A percentile compares a stretch with the other conserved stretches of the same genome.
Evolutionary conservation across 805 yeast species (phyloP).

Genomic region (Candida ipomoeae): DNA sequence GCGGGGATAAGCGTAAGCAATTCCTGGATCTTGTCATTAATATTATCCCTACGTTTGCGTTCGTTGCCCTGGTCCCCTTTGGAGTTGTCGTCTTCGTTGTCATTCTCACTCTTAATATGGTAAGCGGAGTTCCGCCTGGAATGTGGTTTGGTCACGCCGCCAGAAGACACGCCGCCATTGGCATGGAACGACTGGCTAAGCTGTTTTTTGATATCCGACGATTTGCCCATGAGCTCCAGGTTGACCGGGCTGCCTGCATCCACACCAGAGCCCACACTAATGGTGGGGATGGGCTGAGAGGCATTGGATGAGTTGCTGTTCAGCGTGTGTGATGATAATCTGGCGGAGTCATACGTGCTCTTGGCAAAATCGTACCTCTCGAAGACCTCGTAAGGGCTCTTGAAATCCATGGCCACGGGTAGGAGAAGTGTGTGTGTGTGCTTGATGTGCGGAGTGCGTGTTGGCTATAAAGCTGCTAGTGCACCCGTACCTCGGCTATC

Average conservation of each 20-base stretch:
- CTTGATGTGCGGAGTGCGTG: neutral
- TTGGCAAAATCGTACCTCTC: neutral
- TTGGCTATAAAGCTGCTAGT: neutral
- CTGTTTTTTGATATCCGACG: conserved; percentile 39
- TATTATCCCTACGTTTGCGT: conserved; percentile 40
- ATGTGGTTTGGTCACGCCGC: conserved; percentile 38
- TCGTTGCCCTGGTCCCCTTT: conserved; percentile 36
- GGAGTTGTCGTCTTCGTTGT: conserved; percentile 22
- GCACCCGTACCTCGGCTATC: conserved; percentile 2
- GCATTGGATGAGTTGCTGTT: neutral
- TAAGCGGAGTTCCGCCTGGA: conserved; percentile 33
- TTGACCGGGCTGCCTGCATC: conserved; percentile 20
- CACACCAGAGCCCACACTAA: conserved; percentile 22
- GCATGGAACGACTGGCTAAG: conserved; percentile 35
- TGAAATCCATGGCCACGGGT: conserved; percentile 1
- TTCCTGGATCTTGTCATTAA: conserved; percentile 44
- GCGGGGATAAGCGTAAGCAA: conserved; percentile 35
- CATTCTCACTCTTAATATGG: conserved; percentile 22
- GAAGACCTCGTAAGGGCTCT: conserved; percentile 2
- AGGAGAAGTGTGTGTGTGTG: neutral
- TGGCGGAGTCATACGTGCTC: neutral
- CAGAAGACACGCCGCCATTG: conserved; percentile 13
- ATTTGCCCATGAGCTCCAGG: conserved; percentile 25
- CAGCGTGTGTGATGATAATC: neutral
- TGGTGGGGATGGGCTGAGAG: conserved; percentile 22